These are phyloP conservation scores for Eucalyptus microcorys DNA, from an alignment of 345 rosid species.

Conservation along the genomic window DNA sequence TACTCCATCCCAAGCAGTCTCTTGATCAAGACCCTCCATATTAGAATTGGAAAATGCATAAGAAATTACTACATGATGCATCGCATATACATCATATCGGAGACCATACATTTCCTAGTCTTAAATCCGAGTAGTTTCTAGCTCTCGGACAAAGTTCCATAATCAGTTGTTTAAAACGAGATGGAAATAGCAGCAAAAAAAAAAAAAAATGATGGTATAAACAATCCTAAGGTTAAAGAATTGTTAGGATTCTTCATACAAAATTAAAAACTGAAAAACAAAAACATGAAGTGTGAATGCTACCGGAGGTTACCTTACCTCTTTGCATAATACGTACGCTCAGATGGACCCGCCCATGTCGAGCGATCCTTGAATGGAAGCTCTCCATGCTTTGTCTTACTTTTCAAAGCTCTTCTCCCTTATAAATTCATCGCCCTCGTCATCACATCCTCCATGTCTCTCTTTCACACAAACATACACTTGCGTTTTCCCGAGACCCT, in stretches of 20 bases:
- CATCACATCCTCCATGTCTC: neutral
- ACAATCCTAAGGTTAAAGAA: neutral
- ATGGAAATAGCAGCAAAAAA: neutral
- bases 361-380: neutral
- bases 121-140: neutral
- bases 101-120: neutral
- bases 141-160: neutral
- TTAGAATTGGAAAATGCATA: neutral
- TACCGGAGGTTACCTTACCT: neutral
- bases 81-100: neutral
- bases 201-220: no score
- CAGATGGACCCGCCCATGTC: neutral
- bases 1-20: neutral
- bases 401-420: neutral
- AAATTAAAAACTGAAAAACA: no score
- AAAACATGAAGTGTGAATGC: no score
- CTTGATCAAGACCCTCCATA: neutral
- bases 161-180: neutral
- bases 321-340: accelerated
- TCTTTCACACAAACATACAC: neutral
- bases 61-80: neutral
- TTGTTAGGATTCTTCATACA: neutral
- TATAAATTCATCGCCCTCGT: neutral
- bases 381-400: neutral
- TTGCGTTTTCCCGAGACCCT: neutral